These are phyloP conservation scores for Phytophthora tentaculata DNA, from an alignment of 352 stramenopile genomes.

Conservation along the genomic window DNA sequence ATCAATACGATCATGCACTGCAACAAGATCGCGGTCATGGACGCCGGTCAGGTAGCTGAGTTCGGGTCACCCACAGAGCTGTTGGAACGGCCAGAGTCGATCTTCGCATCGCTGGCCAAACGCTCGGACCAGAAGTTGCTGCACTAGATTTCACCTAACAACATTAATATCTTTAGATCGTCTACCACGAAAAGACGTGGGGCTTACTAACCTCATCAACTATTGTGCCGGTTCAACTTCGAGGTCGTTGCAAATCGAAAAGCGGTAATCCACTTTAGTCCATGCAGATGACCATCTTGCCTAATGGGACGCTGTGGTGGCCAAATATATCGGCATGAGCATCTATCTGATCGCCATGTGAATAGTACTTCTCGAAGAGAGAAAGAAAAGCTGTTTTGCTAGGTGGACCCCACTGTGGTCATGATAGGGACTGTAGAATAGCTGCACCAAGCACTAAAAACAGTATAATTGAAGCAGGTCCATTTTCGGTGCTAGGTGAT, in stretches of 20 bases:
- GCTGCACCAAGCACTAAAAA: background rate
- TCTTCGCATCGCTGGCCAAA: slow-evolving; percentile 23
- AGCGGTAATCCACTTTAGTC: too few species aligned
- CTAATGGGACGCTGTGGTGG: background rate
- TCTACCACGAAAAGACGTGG: too few species aligned
- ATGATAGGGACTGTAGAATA: background rate
- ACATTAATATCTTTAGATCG: too few species aligned
- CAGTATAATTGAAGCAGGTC: background rate
- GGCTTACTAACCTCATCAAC: too few species aligned
- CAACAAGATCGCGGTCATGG: slow-evolving; percentile 90
- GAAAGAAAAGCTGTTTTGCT: background rate
- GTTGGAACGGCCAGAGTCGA: slow-evolving; percentile 44
- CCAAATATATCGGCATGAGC: background rate
- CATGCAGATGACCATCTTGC: background rate
- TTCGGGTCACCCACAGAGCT: slow-evolving; percentile 80
- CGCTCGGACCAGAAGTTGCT: background rate
- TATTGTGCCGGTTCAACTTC: too few species aligned
- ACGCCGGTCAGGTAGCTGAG: slow-evolving; percentile 84
- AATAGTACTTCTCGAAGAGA: background rate
- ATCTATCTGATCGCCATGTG: background rate
- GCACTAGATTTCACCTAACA: too few species aligned
- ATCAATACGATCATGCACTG: slow-evolving; percentile 91
- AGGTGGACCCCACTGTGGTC: background rate
- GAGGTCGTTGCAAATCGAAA: background rate
- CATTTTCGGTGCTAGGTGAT: background rate